A percentile compares a stretch with the other conserved stretches of the same genome.
Evolutionary conservation across 176 grass and related monocot genomes (phyloP).

Genomic region (Triticum monococcum): DNA sequence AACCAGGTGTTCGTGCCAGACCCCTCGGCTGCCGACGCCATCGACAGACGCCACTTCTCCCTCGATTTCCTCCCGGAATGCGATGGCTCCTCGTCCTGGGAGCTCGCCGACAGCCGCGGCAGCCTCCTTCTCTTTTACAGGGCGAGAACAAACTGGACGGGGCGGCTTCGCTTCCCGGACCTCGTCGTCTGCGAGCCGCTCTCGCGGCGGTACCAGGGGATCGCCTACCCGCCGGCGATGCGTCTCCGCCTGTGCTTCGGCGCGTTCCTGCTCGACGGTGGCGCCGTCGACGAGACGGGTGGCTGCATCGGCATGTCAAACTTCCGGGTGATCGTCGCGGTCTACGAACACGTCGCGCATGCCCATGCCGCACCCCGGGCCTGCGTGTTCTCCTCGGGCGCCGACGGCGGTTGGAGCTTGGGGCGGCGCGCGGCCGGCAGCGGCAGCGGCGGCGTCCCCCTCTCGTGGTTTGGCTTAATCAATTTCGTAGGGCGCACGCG

Average conservation of each 20-base stretch:
- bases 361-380: neutral
- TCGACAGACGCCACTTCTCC: slow-evolving; percentile 6
- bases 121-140: neutral
- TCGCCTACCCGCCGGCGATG: neutral
- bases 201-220: slow-evolving; percentile 3
- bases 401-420: slow-evolving; percentile 5
- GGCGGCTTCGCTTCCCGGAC: neutral
- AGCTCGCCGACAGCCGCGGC: slow-evolving; percentile 5
- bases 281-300: neutral
- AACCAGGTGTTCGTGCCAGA: neutral
- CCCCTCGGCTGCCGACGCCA: neutral
- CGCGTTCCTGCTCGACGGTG: neutral
- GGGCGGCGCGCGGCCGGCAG: no score
- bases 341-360: neutral
- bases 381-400: slow-evolving; percentile 7
- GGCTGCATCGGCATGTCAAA: neutral
- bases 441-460: neutral
- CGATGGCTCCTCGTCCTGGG: neutral
- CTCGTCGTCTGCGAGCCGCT: slow-evolving; percentile 7
- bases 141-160: neutral
- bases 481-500: neutral
- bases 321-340: neutral
- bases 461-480: neutral
- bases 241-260: neutral
- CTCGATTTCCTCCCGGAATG: neutral